Evolutionary conservation across 202 grass and related monocot genomes (phyloP), one percentile per base, ranked within the genome.

Genomic region (Schoenoplectus tabernaemontani): DNA sequence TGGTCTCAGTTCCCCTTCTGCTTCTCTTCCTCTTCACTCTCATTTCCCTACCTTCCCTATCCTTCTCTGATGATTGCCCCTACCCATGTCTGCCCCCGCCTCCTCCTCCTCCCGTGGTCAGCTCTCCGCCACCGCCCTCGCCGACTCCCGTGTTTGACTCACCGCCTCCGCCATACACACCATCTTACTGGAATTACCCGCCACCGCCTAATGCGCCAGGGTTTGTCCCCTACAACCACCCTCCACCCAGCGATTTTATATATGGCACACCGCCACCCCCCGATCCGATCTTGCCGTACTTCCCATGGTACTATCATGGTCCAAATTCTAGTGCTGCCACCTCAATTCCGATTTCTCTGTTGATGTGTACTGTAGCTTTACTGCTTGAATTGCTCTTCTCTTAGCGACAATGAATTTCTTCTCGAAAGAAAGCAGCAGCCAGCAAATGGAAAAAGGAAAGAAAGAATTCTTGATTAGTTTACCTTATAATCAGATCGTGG

Each of bases 261-360:
- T 81, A 24, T 54, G 65, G 34, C 1, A 78, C 72, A 36, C 91
- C 91, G 2, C 93, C 93, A 1, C 93, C 93, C 12, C 93, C 93
- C 0, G 87, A 97, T 79, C 88, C 85, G 2, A 91, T 93, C 34
- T 17, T 93, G 74, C 93, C 93, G 26, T 97, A 88, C 86, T 97
- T 84, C 79, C 90, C 93, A 0, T 97, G 91, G 93, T 93, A 96
- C 81, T 93, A 96, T 87, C 72, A 68, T 28, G 39, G 80, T 2
- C 81, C 89, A 24, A 72, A 81, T 23, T 72, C 91, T 5, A 8
- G 2, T 74, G 26, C 46, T 53, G 26, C 70, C 48, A 17, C 26
- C 22, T 72, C 4, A 65, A 5, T 11, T 54, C 13, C 70, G 0
- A 17, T 74, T 39, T 75, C 28, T 36, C 20, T 44, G 37, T 33